Evolutionary conservation across 2,329 filamentous ascomycete species (phyloP).

Genomic region (Malbranchea cinnamomea): DNA sequence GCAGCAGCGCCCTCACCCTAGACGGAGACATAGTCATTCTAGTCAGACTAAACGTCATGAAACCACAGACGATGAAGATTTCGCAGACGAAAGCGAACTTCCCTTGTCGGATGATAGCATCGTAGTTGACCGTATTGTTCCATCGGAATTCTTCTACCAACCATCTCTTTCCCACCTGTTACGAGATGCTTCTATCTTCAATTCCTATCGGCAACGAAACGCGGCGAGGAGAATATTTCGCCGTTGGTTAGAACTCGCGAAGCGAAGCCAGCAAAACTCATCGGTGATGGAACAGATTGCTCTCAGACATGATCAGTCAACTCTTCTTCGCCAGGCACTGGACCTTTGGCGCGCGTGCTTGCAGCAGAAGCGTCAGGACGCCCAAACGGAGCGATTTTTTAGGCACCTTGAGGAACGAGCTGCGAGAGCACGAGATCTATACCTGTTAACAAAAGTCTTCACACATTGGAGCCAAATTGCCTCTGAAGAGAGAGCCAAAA

Average conservation of each 20-base stretch:
- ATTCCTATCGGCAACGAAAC: slow-evolving; percentile 26
- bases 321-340: slow-evolving; percentile 38
- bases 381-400: slow-evolving; percentile 39
- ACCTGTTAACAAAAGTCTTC: slow-evolving; percentile 49
- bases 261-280: slow-evolving; percentile 22
- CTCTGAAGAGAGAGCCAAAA: slow-evolving; percentile 49
- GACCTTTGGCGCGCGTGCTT: slow-evolving; percentile 34
- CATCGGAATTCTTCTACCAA: slow-evolving; percentile 29
- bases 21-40: too few species aligned
- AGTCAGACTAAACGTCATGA: too few species aligned
- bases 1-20: too few species aligned
- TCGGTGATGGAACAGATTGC: slow-evolving; percentile 30
- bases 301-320: slow-evolving; percentile 33
- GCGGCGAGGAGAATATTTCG: slow-evolving; percentile 26
- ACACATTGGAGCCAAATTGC: slow-evolving; percentile 54
- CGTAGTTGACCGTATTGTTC: slow-evolving; percentile 16
- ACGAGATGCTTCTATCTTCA: slow-evolving; percentile 36
- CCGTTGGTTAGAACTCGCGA: slow-evolving; percentile 33
- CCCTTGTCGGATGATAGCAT: slow-evolving; percentile 13
- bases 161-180: slow-evolving; percentile 37
- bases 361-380: slow-evolving; percentile 25
- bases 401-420: slow-evolving; percentile 44
- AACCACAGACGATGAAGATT: slow-evolving; percentile 6
- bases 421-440: slow-evolving; percentile 48
- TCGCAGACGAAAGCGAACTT: slow-evolving; percentile 1